These are phyloP conservation scores for Phytophthora syringae DNA, from an alignment of 352 stramenopile species.

Conservation along the genomic window DNA sequence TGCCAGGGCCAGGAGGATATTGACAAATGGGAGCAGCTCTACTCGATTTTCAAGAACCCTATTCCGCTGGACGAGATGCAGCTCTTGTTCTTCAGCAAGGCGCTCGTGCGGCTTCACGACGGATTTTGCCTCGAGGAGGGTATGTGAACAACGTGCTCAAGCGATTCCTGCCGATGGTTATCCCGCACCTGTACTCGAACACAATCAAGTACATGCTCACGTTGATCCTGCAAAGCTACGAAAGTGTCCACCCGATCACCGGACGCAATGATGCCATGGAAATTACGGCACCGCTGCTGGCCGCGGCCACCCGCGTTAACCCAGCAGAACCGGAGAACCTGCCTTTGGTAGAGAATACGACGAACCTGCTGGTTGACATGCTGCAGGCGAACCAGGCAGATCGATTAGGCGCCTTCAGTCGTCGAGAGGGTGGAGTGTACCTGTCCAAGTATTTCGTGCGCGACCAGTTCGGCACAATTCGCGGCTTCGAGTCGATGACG, in stretches of 20 bases:
- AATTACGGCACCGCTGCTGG: constrained; percentile 72
- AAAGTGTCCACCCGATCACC: constrained; percentile 89
- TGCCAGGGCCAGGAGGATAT: constrained; percentile 79
- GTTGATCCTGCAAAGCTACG: constrained; percentile 88
- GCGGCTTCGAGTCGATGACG: constrained; percentile 87
- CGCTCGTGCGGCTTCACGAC: constrained; percentile 85
- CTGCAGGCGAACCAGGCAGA: constrained; percentile 89
- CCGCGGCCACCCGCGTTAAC: constrained; percentile 55
- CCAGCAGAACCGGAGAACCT: constrained; percentile 46
- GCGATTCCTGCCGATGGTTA: constrained; percentile 75
- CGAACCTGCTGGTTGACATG: constrained; percentile 85
- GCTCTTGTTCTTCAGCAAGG: constrained; percentile 88
- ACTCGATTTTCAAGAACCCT: constrained; percentile 82
- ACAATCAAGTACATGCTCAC: constrained; percentile 92
- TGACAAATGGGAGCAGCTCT: constrained; percentile 83
- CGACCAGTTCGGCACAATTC: constrained; percentile 90
- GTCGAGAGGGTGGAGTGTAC: constrained; percentile 82
- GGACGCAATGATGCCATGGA: constrained; percentile 89
- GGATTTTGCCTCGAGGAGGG: constrained; percentile 84
- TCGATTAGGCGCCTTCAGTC: constrained; percentile 80
- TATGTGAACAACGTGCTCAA: constrained; percentile 87
- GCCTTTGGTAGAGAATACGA: constrained; percentile 75
- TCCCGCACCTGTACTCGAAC: constrained; percentile 87
- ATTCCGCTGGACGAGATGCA: constrained; percentile 87
- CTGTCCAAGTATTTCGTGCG: constrained; percentile 91